Percentiles rank a stretch among this genome's conserved stretches.
Conservation (phyloP, 768 basidiomycete species). For the Tubosaeta sp. region DNA sequence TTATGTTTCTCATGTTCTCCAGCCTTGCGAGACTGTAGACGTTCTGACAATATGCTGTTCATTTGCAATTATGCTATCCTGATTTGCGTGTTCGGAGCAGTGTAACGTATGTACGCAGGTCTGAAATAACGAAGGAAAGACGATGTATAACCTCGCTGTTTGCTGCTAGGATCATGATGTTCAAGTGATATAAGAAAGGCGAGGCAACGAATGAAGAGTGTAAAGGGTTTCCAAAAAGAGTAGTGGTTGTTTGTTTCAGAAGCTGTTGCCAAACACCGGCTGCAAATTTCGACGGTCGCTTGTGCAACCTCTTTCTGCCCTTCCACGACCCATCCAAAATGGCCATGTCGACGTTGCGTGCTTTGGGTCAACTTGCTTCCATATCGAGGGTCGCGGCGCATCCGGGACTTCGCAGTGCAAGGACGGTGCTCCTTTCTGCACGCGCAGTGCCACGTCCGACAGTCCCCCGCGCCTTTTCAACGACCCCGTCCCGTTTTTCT, state of each 20-base stretch:
- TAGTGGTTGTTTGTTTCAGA: slow-evolving; percentile 27
- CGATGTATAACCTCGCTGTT: too few species aligned
- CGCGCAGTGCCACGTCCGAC: slow-evolving; percentile 13
- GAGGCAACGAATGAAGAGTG: background rate
- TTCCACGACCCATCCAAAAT: background rate
- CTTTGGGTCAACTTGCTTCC: slow-evolving; percentile 52
- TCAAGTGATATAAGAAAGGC: too few species aligned
- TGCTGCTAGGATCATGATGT: too few species aligned
- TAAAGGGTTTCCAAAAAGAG: slow-evolving; percentile 13
- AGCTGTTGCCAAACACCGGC: slow-evolving; percentile 30
- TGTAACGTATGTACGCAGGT: slow-evolving; percentile 4
- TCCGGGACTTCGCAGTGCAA: slow-evolving; percentile 22
- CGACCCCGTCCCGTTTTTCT: slow-evolving; percentile 35
- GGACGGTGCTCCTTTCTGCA: slow-evolving; percentile 14
- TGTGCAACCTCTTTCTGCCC: too few species aligned
- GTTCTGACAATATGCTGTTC: slow-evolving; percentile 2
- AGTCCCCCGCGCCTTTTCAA: slow-evolving; percentile 39
- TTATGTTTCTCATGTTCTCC: background rate
- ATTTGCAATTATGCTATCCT: slow-evolving; percentile 2
- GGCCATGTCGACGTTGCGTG: slow-evolving; percentile 59
- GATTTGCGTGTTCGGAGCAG: slow-evolving; percentile 1
- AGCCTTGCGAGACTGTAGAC: background rate
- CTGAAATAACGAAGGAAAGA: background rate
- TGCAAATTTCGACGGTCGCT: too few species aligned
- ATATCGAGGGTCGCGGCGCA: slow-evolving; percentile 35